Conservation (phyloP, 306 rosid species). For the Cucumis melo region DNA sequence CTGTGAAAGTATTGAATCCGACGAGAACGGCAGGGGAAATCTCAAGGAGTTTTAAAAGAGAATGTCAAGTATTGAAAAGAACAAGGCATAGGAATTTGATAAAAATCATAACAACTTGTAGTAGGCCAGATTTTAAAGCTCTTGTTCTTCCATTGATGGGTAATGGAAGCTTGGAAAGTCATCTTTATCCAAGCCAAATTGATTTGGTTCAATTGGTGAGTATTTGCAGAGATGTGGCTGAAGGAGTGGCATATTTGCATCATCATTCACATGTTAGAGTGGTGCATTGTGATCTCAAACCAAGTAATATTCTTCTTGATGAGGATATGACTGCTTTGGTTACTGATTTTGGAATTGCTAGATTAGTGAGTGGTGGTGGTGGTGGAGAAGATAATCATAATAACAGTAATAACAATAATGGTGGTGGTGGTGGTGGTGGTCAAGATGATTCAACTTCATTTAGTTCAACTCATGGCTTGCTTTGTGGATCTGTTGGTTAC, state of each 20-base stretch:
- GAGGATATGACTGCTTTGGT: slow-evolving; percentile 74
- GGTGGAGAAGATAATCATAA: slow-evolving; percentile 6
- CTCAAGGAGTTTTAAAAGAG: slow-evolving; percentile 65
- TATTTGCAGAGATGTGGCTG: slow-evolving; percentile 81
- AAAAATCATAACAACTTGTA: slow-evolving; percentile 68
- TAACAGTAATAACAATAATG: no score
- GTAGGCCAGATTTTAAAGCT: slow-evolving; percentile 69
- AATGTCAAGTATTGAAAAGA: slow-evolving; percentile 55
- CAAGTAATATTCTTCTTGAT: slow-evolving; percentile 81
- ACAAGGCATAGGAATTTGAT: slow-evolving; percentile 76
- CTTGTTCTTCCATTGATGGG: slow-evolving; percentile 82
- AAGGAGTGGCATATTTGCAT: slow-evolving; percentile 78
- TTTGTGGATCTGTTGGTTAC: slow-evolving; percentile 81
- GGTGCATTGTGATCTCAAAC: slow-evolving; percentile 88
- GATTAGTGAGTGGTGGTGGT: slow-evolving; percentile 31
- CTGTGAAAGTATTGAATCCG: slow-evolving; percentile 65
- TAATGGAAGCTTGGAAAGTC: slow-evolving; percentile 80
- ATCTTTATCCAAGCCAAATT: slow-evolving; percentile 53
- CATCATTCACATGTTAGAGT: slow-evolving; percentile 70
- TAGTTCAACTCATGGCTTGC: slow-evolving; percentile 58
- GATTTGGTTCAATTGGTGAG: slow-evolving; percentile 53
- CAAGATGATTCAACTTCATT: slow-evolving; percentile 28
- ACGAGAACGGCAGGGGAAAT: slow-evolving; percentile 25
- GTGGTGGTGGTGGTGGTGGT: neutral
- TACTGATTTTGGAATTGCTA: slow-evolving; percentile 84